Conservation (phyloP, 768 basidiomycete species). For the Tricholoma furcatifolium region DNA sequence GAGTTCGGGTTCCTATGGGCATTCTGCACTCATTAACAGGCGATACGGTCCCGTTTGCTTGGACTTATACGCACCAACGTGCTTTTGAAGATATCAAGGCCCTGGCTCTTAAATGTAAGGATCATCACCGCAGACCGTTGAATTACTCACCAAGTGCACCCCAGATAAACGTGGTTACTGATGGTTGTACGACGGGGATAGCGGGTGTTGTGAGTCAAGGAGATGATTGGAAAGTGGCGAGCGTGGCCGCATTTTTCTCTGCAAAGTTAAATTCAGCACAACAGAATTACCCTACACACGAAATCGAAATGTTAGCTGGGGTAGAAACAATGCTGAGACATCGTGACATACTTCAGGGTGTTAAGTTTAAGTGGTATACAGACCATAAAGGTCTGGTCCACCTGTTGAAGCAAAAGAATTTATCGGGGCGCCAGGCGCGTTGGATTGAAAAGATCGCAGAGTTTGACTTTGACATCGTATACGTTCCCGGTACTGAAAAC, state of each 20-base stretch:
- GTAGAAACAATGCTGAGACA: background rate
- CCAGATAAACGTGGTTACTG: background rate
- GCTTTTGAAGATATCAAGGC: background rate
- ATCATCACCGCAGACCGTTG: slow-evolving; percentile 8
- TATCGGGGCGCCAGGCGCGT: no score
- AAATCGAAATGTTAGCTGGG: background rate
- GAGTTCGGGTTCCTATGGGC: slow-evolving; percentile 27
- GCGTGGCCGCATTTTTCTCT: no score
- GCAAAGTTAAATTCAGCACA: no score
- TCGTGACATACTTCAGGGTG: no score
- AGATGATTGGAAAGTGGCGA: background rate
- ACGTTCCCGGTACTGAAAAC: no score
- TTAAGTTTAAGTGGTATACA: background rate
- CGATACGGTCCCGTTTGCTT: slow-evolving; percentile 8
- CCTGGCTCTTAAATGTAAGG: slow-evolving; percentile 1
- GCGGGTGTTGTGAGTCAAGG: background rate
- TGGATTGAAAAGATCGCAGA: background rate
- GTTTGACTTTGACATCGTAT: background rate
- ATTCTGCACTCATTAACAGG: no score
- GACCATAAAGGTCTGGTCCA: background rate
- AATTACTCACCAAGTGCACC: background rate
- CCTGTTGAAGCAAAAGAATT: background rate
- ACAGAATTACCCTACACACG: background rate
- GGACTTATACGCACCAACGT: background rate
- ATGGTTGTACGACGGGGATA: no score